Conservation (phyloP, 164 flowering plant genomes). For the Magnolia kwangsiensis region DNA sequence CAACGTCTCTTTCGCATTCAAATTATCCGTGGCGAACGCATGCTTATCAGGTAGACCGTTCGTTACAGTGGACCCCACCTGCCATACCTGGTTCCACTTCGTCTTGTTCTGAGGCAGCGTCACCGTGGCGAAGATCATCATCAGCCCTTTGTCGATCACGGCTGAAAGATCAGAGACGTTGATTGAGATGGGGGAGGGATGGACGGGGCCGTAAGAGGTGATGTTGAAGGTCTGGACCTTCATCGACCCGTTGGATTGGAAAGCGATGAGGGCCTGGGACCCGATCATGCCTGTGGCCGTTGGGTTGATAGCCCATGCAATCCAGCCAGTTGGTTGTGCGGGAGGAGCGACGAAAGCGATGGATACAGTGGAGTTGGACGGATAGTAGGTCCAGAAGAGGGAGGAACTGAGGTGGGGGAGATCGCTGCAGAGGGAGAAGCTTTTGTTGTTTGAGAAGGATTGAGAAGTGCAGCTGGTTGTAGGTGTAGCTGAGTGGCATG, state of each 20-base stretch:
- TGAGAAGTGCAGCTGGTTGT: constrained; percentile 35
- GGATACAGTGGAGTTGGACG: constrained; percentile 28
- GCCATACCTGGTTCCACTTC: constrained; percentile 75
- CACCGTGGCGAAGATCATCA: constrained; percentile 44
- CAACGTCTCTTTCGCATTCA: constrained; percentile 37
- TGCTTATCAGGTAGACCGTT: constrained; percentile 40
- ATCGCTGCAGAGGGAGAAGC: constrained; percentile 33
- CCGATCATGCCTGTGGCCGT: constrained; percentile 43
- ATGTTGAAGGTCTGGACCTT: constrained; percentile 34
- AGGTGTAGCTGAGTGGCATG: not conserved
- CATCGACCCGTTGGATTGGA: constrained; percentile 26
- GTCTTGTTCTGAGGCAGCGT: constrained; percentile 25
- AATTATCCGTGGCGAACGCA: constrained; percentile 34
- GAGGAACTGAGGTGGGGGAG: constrained; percentile 37
- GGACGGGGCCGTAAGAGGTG: constrained; percentile 17
- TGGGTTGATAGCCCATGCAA: constrained; percentile 65
- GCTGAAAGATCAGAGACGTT: constrained; percentile 25
- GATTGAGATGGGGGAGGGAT: constrained; percentile 21
- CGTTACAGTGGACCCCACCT: constrained; percentile 52
- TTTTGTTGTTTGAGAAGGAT: constrained; percentile 21
- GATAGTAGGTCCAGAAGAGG: constrained; percentile 47
- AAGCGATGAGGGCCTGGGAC: constrained; percentile 47
- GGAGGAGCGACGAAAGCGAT: constrained; percentile 46
- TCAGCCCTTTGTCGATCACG: constrained; percentile 25
- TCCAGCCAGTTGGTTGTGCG: constrained; percentile 38